A percentile compares a stretch with the other conserved stretches of the same genome.
phyloP scores from a whole-genome alignment of 2,329 filamentous ascomycete genomes.

The Zasmidium cellare region DNA sequence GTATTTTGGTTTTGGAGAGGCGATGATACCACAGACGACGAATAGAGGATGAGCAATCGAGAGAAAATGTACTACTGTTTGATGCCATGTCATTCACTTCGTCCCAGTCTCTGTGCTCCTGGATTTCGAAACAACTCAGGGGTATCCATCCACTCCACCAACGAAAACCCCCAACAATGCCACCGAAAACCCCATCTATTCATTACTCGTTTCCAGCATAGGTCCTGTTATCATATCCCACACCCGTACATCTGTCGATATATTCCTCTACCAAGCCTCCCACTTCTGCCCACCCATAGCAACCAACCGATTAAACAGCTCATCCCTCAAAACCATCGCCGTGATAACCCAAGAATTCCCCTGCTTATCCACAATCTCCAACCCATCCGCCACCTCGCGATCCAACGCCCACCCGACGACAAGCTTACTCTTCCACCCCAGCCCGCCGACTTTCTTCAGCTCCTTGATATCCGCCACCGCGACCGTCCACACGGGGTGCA shows the following conservation, averaged over 20 bases:
- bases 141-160: no score
- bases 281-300: conserved; percentile 80
- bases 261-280: conserved; percentile 65
- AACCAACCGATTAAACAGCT: conserved; percentile 77
- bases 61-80: not conserved
- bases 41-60: not conserved
- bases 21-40: not conserved
- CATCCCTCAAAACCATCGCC: conserved; percentile 70
- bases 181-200: not conserved
- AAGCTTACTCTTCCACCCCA: conserved; percentile 83
- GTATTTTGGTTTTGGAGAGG: not conserved
- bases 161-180: no score
- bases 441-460: conserved; percentile 75
- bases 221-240: not conserved
- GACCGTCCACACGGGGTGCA: conserved; percentile 66
- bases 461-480: conserved; percentile 70
- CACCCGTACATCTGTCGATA: conserved; percentile 3
- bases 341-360: conserved; percentile 64
- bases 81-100: not conserved
- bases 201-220: not conserved
- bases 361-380: conserved; percentile 63
- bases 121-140: no score
- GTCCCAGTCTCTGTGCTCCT: not conserved
- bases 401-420: conserved; percentile 78
- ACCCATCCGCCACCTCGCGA: conserved; percentile 71